Evolutionary conservation across 176 grass and related monocot species (phyloP), one percentile per base, ranked within the genome.

Genomic region (Miscanthus lutarioriparius): DNA sequence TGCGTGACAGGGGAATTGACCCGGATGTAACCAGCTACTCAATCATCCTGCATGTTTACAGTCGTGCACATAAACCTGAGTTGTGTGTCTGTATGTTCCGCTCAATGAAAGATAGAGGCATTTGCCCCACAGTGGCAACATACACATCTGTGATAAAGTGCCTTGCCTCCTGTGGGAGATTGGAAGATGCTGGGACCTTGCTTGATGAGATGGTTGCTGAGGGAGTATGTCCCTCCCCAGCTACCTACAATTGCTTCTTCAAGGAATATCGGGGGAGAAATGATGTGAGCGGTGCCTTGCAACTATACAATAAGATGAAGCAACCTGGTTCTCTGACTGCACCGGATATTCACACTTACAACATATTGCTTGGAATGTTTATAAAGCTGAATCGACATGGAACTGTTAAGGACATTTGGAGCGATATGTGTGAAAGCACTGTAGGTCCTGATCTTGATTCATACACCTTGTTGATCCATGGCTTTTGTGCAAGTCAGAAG

Each of bases 111-210:
- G 93, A 94, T 26, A 84, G 64, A 72, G 87, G 93, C 54, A 92
- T 95, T 86, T 95, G 78, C 68, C 93, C 93, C 51, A 95, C 87
- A 38, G 86, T 95, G 49, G 96, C 89, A 68, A 94, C 96, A n/a
- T 95, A 95, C 73, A 98, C 96, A 48, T 98, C 89, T 32, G 87
- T 95, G 48, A 88, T 98, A 26, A 98, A 98, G 62, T 98, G 96
- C 30, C 93, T 98, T 82, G 81, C 91, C 68, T 98, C 93, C 0
- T 98, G 96, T 83, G 96, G 93, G 48, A 90, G 93, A 87, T 80
- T 95, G 64, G 83, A 95, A 25, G 89, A 95, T 82, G 91, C 91
- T 10, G 86, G 90, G 37, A 85, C 36, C 9, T 91, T 98, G 77
- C 91, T 98, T 37, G 67, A 87, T 83, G 91, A 98, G 88, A 98